A percentile compares a stretch with the other conserved stretches of the same genome.
phyloP scores from a whole-genome alignment of 257 asterid species.

The Orobanche coerulescens region DNA sequence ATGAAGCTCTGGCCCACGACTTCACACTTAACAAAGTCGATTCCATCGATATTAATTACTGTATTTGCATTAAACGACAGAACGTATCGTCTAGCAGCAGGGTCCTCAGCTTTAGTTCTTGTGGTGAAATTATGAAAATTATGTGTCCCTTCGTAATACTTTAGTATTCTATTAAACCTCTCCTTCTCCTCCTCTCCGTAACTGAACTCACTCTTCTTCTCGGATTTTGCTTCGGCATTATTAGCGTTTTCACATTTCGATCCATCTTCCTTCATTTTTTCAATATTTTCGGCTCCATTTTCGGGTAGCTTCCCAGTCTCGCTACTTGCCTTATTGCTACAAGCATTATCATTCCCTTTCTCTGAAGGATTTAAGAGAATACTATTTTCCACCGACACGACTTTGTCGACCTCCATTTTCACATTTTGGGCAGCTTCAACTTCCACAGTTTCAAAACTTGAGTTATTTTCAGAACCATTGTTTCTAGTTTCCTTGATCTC shows the following conservation, averaged over 20 bases:
- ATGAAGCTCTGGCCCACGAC: slow-evolving; percentile 96
- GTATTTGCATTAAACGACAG: slow-evolving; percentile 64
- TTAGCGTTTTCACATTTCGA: slow-evolving; percentile 18
- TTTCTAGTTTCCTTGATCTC: slow-evolving; percentile 14
- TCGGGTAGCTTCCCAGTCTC: slow-evolving; percentile 8
- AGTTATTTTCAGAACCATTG: slow-evolving; percentile 9
- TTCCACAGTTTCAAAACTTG: slow-evolving; percentile 6
- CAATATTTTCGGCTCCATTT: slow-evolving; percentile 2
- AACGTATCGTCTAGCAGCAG: slow-evolving; percentile 72
- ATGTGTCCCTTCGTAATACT: slow-evolving; percentile 75
- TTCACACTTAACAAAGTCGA: slow-evolving; percentile 87
- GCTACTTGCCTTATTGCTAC: neutral
- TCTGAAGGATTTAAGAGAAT: neutral
- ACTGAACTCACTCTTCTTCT: slow-evolving; percentile 37
- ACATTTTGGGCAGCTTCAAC: slow-evolving; percentile 5
- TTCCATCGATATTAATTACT: slow-evolving; percentile 46
- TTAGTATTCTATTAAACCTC: slow-evolving; percentile 71
- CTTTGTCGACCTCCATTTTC: slow-evolving; percentile 21
- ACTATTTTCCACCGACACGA: slow-evolving; percentile 13
- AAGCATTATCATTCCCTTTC: neutral
- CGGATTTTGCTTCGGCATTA: slow-evolving; percentile 6
- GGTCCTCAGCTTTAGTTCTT: slow-evolving; percentile 89
- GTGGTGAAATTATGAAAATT: slow-evolving; percentile 92
- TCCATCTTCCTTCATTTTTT: slow-evolving; percentile 24
- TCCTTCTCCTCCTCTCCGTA: slow-evolving; percentile 66